Base-by-base conservation (phyloP, 2,329 filamentous ascomycete genomes). In the Colletotrichum cordylinicola region DNA sequence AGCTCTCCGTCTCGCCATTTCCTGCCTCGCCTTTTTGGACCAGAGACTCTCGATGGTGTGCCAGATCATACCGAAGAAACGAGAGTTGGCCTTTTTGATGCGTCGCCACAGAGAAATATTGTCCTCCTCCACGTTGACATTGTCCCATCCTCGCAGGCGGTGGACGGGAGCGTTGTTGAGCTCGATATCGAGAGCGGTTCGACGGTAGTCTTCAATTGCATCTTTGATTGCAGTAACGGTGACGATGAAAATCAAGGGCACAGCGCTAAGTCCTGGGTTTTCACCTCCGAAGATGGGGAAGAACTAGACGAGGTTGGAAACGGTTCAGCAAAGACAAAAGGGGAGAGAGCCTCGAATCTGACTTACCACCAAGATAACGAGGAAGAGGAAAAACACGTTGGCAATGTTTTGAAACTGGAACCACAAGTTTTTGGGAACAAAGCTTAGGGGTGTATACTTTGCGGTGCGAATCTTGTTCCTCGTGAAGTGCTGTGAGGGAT, bases 391-490 rank as follows among this genome's bases (percentile, higher is more conserved):
- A 87, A 98, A 99, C 70, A 98, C 94, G 85, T 99, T 99, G 82
- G 97, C 97, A 81, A 99, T 94, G 82, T 98, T 98, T 86, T 99
- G 96, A 83, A 99, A 98, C 85, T 99, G 98, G 79, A 98, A 95
- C 92, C 94, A 99, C 82, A 99, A 83, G 85, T 99, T 98, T 88
- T 98, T 98, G 16, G 97, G 97, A 33, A 99, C 85, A 85, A 99
- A 99, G 76, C 95, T 98, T 78, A 99, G 85, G 10, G 98, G 94
- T 9, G 97, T 99, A 85, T 99, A 99, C 86, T 98, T 99, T 75
- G 97, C 95, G 4, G 97, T 99, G 80, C 98, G 91, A 84, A 99
- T 98, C 89, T 99, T 99, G 89, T 99, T 99, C 79, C 96, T 91
- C 65, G 94, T 90, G 84, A 94, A 99, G 27, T 91, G 88, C 73